These are phyloP conservation scores for Microthlaspi erraticum DNA, from an alignment of 345 rosid genomes.

Conservation along the genomic window DNA sequence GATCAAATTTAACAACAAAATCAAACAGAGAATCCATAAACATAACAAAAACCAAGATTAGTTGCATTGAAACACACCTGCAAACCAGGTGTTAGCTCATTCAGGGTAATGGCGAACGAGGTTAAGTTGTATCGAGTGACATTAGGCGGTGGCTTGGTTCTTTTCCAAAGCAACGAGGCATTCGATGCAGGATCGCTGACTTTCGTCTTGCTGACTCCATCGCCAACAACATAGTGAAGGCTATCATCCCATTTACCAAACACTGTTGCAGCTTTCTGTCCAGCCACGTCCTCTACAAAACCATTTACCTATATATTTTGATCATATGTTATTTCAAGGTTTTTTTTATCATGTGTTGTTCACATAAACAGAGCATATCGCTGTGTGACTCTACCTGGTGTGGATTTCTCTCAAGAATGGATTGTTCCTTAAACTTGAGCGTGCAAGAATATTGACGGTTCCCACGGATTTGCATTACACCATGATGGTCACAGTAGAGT, in stretches of 20 bases:
- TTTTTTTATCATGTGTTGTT: background rate
- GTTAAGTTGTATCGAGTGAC: constrained; percentile 92
- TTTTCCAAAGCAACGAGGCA: constrained; percentile 80
- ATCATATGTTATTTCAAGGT: constrained; percentile 28
- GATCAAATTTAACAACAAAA: constrained; percentile 21
- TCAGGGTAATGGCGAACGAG: constrained; percentile 88
- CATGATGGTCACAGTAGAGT: constrained; percentile 92
- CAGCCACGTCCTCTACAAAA: constrained; percentile 72
- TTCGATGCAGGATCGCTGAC: constrained; percentile 58
- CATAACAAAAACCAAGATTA: background rate
- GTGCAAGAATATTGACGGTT: constrained; percentile 83
- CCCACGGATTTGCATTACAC: constrained; percentile 82
- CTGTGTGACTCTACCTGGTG: constrained; percentile 66
- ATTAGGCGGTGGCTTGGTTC: constrained; percentile 71
- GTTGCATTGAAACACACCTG: constrained; percentile 59
- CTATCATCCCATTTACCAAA: constrained; percentile 98
- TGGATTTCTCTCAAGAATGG: constrained; percentile 91
- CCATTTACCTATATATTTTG: constrained; percentile 71
- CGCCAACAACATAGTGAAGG: constrained; percentile 64
- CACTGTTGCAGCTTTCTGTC: constrained; percentile 72
- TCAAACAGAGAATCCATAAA: constrained; percentile 1
- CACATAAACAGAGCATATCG: background rate
- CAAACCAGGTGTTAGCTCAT: constrained; percentile 90
- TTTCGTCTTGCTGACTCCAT: constrained; percentile 62
- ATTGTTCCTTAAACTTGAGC: constrained; percentile 90